Evolutionary conservation across 2,329 filamentous ascomycete genomes (phyloP).

Genomic region (Endoconidiophora laricicola): DNA sequence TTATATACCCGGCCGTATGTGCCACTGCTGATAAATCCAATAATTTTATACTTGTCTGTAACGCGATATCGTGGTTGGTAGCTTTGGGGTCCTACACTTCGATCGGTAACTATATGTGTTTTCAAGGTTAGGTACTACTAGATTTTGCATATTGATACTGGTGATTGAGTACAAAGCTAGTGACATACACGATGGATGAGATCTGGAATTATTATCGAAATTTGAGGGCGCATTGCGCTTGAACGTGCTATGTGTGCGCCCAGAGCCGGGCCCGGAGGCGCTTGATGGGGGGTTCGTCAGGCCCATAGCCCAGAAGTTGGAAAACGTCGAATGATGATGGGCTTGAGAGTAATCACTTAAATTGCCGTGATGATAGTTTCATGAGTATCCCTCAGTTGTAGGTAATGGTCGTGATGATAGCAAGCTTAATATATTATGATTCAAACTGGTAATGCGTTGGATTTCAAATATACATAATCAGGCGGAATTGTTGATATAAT

Average conservation of each 20-base stretch:
- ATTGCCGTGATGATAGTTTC: too few relatives aligned
- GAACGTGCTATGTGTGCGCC: constrained; percentile 27
- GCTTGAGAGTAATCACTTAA: too few relatives aligned
- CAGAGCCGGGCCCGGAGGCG: constrained; percentile 32
- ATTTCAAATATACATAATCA: too few relatives aligned
- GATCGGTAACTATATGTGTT: neutral
- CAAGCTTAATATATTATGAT: too few relatives aligned
- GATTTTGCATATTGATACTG: too few relatives aligned
- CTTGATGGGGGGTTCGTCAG: constrained; percentile 36
- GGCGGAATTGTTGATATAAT: too few relatives aligned
- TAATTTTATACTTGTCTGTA: constrained; percentile 83
- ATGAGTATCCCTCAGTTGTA: too few relatives aligned
- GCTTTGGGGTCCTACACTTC: constrained; percentile 10
- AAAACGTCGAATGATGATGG: too few relatives aligned
- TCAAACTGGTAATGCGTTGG: too few relatives aligned
- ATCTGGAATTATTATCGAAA: too few relatives aligned
- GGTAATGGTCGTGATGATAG: too few relatives aligned
- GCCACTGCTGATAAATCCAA: constrained; percentile 94
- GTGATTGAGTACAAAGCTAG: neutral
- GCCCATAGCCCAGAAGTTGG: constrained; percentile 25
- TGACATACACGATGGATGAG: constrained; percentile 19
- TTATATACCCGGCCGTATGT: constrained; percentile 99
- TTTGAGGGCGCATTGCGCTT: constrained; percentile 29
- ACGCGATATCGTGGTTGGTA: constrained; percentile 73
- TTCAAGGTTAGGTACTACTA: too few relatives aligned